Conservation (phyloP, 768 basidiomycete species). For the Scleroderma citrinum region DNA sequence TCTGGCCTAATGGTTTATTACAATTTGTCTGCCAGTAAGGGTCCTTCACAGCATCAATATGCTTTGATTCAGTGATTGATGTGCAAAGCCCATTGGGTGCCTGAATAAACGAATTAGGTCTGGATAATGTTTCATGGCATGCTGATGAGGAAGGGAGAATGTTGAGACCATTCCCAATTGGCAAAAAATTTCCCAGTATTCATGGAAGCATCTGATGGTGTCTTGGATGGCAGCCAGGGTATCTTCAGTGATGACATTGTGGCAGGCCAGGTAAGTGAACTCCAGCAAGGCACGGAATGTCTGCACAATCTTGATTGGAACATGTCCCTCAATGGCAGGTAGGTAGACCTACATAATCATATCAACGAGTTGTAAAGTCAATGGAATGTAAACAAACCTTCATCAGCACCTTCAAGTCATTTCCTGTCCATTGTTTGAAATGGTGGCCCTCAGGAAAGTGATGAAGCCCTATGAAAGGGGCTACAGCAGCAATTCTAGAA, state of each 20-base stretch:
- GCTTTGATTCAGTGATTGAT: slow-evolving; percentile 33
- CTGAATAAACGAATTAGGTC: slow-evolving; percentile 10
- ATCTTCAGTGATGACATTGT: slow-evolving; percentile 4
- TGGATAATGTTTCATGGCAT: slow-evolving; percentile 15
- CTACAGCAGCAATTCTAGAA: slow-evolving; percentile 10
- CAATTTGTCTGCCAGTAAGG: slow-evolving; percentile 25
- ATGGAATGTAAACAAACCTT: slow-evolving; percentile 19
- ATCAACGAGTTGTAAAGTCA: not conserved
- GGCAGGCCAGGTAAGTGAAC: slow-evolving; percentile 21
- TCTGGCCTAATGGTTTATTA: slow-evolving; percentile 7
- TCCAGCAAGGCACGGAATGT: slow-evolving; percentile 18
- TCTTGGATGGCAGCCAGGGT: slow-evolving; percentile 9
- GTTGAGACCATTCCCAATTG: slow-evolving; percentile 1
- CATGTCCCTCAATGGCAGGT: too few species aligned
- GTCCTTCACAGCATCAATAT: slow-evolving; percentile 31
- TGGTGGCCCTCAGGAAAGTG: slow-evolving; percentile 20
- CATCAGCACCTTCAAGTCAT: slow-evolving; percentile 35
- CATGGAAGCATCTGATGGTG: slow-evolving; percentile 7
- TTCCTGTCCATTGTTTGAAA: slow-evolving; percentile 33
- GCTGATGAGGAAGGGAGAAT: slow-evolving; percentile 15
- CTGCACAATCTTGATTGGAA: slow-evolving; percentile 10
- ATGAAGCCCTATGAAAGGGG: slow-evolving; percentile 13
- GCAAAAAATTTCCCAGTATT: slow-evolving; percentile 7
- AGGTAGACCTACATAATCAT: slow-evolving; percentile 15
- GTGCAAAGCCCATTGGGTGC: slow-evolving; percentile 18